Conservation (phyloP, 495 filamentous ascomycete species). For the Mycothermus thermophilus region DNA sequence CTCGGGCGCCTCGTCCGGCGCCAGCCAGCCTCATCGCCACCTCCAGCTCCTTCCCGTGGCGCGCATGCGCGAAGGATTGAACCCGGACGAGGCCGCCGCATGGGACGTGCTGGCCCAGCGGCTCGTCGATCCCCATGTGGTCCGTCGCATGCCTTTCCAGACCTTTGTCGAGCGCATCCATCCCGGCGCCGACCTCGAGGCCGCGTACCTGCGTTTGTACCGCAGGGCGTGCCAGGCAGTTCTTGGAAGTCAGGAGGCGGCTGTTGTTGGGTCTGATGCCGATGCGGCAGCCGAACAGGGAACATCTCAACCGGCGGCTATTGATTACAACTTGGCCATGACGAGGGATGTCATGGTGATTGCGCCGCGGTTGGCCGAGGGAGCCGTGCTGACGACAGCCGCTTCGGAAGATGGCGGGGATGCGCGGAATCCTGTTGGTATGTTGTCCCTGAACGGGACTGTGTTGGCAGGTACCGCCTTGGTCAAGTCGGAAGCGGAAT, state of each 20-base stretch:
- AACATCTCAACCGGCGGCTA: slow-evolving; percentile 39
- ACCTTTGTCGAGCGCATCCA: slow-evolving; percentile 11
- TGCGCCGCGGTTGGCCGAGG: slow-evolving; percentile 44
- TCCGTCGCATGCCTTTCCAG: slow-evolving; percentile 12
- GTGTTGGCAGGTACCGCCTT: slow-evolving; percentile 68
- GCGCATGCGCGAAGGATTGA: slow-evolving; percentile 44
- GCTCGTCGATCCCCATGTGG: slow-evolving; percentile 21
- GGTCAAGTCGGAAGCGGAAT: slow-evolving; percentile 61
- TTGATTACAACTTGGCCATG: slow-evolving; percentile 73
- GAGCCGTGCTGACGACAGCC: slow-evolving; percentile 9
- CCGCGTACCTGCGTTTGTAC: slow-evolving; percentile 37
- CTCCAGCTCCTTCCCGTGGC: slow-evolving; percentile 63
- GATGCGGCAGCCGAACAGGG: slow-evolving; percentile 13
- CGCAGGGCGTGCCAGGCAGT: slow-evolving; percentile 29
- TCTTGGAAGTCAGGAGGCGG: slow-evolving; percentile 2
- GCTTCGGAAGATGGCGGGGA: neutral
- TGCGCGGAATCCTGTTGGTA: slow-evolving; percentile 36
- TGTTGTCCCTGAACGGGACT: slow-evolving; percentile 61
- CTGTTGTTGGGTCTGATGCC: neutral
- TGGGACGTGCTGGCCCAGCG: slow-evolving; percentile 44
- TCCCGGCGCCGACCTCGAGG: slow-evolving; percentile 14
- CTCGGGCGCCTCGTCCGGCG: slow-evolving; percentile 60
- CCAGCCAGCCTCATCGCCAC: slow-evolving; percentile 68
- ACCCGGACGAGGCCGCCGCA: slow-evolving; percentile 5
- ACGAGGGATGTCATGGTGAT: slow-evolving; percentile 55